These are phyloP conservation scores for Colletotrichum sp. DNA, from an alignment of 2,329 filamentous ascomycete genomes.

Conservation along the genomic window DNA sequence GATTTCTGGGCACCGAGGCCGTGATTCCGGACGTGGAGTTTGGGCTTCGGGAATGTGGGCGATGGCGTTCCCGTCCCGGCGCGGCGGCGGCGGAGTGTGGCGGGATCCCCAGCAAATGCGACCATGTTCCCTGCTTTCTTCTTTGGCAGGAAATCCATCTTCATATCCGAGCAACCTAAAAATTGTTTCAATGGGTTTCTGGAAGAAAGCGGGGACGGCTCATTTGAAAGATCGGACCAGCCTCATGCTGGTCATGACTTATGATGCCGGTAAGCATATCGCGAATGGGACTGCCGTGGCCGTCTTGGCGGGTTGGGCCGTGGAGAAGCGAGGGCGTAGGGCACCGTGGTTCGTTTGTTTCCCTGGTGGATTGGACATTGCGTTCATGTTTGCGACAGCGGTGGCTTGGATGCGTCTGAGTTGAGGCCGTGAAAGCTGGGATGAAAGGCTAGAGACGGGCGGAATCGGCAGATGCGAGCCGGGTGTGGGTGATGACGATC, in stretches of 20 bases:
- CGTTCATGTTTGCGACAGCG: background rate
- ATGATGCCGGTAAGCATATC: background rate
- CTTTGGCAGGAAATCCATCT: background rate
- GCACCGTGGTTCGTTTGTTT: background rate
- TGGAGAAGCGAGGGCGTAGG: background rate
- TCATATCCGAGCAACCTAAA: background rate
- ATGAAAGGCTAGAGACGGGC: background rate
- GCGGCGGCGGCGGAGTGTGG: background rate
- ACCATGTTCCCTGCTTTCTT: background rate
- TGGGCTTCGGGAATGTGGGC: conserved; percentile 5
- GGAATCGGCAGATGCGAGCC: background rate
- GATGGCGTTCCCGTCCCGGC: background rate
- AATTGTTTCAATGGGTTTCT: conserved; percentile 5
- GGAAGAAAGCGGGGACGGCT: background rate
- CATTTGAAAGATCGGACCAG: background rate
- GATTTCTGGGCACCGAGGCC: background rate
- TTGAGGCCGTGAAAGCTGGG: background rate
- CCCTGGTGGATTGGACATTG: background rate
- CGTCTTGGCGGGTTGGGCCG: conserved; percentile 1
- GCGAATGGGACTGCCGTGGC: background rate
- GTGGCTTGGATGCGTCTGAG: background rate
- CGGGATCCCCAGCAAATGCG: background rate
- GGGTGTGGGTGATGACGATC: background rate
- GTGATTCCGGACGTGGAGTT: background rate
- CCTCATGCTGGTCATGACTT: background rate